A percentile compares a stretch with the other conserved stretches of the same genome.
phyloP scores from a whole-genome alignment of 345 rosid genomes.

The Sisymbrium altissimum region DNA sequence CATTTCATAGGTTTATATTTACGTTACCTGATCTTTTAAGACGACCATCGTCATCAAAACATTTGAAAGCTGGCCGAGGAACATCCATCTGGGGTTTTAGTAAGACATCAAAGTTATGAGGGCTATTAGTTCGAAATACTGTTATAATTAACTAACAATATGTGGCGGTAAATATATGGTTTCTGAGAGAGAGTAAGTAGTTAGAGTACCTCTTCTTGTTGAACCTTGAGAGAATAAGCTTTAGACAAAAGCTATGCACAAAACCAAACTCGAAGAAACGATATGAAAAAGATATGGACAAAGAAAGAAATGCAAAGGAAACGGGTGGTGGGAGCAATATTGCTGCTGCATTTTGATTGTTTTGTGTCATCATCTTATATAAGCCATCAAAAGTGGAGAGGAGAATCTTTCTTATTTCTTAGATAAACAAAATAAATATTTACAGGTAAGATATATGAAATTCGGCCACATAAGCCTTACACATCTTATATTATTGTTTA shows the following conservation, averaged over 20 bases:
- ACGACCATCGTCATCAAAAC: slow-evolving; percentile 74
- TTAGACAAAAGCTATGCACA: background rate
- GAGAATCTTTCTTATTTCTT: slow-evolving; percentile 14
- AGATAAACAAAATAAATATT: background rate
- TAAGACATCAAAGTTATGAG: background rate
- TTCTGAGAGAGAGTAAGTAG: background rate
- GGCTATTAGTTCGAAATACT: background rate
- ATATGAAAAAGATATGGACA: background rate
- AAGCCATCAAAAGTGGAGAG: slow-evolving; percentile 29
- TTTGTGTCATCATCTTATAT: slow-evolving; percentile 26
- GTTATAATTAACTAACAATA: slow-evolving; percentile 1
- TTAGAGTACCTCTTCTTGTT: slow-evolving; percentile 15
- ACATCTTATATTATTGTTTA: background rate
- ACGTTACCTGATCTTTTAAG: slow-evolving; percentile 54
- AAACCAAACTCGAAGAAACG: background rate
- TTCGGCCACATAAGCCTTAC: slow-evolving; percentile 2
- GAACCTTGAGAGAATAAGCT: background rate
- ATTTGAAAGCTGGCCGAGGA: slow-evolving; percentile 38
- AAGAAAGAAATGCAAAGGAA: slow-evolving; percentile 15
- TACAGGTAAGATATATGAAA: slow-evolving; percentile 17
- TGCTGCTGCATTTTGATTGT: slow-evolving; percentile 38
- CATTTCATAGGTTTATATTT: background rate
- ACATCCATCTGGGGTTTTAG: slow-evolving; percentile 45
- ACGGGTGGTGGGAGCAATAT: slow-evolving; percentile 18
- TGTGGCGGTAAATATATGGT: slow-evolving; percentile 19